Evolutionary conservation across 352 stramenopile species (phyloP).

Genomic region (Thraustochytrium striatum): DNA sequence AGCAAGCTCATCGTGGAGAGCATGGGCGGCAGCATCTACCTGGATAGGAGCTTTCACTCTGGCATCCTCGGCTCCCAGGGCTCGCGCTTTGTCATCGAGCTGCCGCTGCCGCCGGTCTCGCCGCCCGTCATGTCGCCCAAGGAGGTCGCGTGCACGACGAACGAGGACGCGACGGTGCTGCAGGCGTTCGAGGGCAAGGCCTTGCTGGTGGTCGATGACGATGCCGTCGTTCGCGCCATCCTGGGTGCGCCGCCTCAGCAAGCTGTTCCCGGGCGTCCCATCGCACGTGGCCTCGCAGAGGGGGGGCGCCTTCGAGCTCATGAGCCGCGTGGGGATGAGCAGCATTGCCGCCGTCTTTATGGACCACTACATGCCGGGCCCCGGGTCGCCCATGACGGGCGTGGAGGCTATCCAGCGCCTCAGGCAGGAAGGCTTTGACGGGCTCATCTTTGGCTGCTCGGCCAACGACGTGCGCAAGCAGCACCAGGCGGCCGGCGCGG

Average conservation of each 20-base stretch:
- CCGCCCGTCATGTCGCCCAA: too few species aligned
- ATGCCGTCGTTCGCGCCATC: too few species aligned
- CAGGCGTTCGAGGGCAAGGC: too few species aligned
- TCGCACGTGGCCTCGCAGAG: too few species aligned
- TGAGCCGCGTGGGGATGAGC: conserved; percentile 55
- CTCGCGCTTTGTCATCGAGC: conserved; percentile 20
- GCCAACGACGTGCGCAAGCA: conserved; percentile 56
- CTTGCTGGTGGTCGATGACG: too few species aligned
- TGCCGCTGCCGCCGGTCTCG: conserved; percentile 12
- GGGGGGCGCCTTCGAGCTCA: too few species aligned
- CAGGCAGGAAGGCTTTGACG: conserved; percentile 48
- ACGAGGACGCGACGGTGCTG: too few species aligned
- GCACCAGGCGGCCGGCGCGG: conserved; percentile 55
- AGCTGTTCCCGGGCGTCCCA: too few species aligned
- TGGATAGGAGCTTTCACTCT: conserved; percentile 42
- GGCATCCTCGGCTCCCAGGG: conserved; percentile 7
- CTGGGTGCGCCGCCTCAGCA: too few species aligned
- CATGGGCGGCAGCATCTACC: conserved; percentile 54
- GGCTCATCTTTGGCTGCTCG: conserved; percentile 55
- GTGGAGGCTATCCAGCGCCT: conserved; percentile 55
- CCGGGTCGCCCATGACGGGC: conserved; percentile 55
- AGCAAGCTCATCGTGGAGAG: conserved; percentile 54
- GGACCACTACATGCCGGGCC: conserved; percentile 59
- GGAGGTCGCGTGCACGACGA: too few species aligned
- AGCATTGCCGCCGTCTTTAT: conserved; percentile 54